Conservation (phyloP, 1,284 basidiomycete species). For the Heterobasidion occidentale region DNA sequence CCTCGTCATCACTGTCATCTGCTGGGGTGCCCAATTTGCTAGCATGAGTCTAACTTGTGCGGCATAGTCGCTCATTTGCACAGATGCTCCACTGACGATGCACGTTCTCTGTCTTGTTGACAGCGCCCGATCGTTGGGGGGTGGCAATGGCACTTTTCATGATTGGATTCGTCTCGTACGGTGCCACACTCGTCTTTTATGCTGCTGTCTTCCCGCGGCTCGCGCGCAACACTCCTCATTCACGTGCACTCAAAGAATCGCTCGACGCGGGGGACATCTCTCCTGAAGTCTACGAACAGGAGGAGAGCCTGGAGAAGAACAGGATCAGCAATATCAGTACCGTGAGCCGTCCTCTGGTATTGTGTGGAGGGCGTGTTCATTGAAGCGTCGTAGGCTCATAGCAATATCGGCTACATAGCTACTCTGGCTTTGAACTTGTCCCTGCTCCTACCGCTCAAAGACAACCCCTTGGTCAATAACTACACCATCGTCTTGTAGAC, state of each 20-base stretch:
- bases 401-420: constrained; percentile 67
- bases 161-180: constrained; percentile 71
- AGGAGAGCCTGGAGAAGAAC: constrained; percentile 80
- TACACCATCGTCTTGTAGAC: constrained; percentile 57
- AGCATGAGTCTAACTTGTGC: constrained; percentile 64
- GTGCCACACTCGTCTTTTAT: constrained; percentile 76
- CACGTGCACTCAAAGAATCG: constrained; percentile 50
- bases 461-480: constrained; percentile 65
- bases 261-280: constrained; percentile 52
- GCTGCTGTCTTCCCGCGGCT: constrained; percentile 78
- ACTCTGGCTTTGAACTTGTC: constrained; percentile 65
- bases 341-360: constrained; percentile 30
- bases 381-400: constrained; percentile 47
- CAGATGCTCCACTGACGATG: background rate
- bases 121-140: constrained; percentile 64
- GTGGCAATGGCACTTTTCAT: constrained; percentile 76
- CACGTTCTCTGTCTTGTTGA: constrained; percentile 2
- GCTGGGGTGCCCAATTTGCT: constrained; percentile 75
- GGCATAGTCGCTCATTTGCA: constrained; percentile 12
- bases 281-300: constrained; percentile 58
- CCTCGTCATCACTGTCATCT: constrained; percentile 62
- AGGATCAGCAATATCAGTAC: constrained; percentile 82
- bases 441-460: constrained; percentile 61
- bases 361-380: background rate
- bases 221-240: constrained; percentile 69